These are phyloP conservation scores for Rostrohypoxylon terebratum DNA, from an alignment of 495 filamentous ascomycete genomes.

Conservation along the genomic window DNA sequence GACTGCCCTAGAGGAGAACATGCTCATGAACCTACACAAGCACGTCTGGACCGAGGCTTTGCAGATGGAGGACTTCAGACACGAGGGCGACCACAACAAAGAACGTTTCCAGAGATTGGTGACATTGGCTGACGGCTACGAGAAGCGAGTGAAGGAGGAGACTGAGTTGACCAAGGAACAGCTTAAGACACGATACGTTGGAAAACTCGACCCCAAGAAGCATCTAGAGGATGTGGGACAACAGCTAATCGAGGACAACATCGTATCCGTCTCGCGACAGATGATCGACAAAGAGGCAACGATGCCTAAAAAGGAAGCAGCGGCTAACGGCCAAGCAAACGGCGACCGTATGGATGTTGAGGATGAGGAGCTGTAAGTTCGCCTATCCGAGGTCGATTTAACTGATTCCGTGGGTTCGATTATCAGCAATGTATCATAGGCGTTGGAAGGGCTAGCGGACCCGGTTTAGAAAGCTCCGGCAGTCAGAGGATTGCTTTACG, in stretches of 20 bases:
- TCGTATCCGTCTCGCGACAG: constrained; percentile 92
- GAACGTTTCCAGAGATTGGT: constrained; percentile 90
- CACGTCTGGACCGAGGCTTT: constrained; percentile 98
- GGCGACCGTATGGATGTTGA: constrained; percentile 66
- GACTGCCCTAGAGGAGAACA: constrained; percentile 97
- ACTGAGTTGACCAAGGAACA: constrained; percentile 96
- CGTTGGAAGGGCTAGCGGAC: constrained; percentile 48
- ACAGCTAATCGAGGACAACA: constrained; percentile 97
- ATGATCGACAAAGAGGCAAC: constrained; percentile 99
- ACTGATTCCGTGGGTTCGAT: constrained; percentile 28
- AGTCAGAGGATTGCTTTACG: constrained; percentile 36
- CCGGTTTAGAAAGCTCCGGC: constrained; percentile 41
- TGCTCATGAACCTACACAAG: constrained; percentile 99
- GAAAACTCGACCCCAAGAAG: constrained; percentile 99
- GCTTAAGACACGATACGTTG: constrained; percentile 98
- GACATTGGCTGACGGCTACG: constrained; percentile 90
- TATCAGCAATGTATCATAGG: constrained; percentile 51
- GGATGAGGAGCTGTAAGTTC: constrained; percentile 59
- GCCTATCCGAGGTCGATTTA: constrained; percentile 24
- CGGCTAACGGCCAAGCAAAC: constrained; percentile 65
- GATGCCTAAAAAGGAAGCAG: constrained; percentile 65
- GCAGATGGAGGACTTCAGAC: constrained; percentile 95
- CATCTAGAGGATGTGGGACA: constrained; percentile 97
- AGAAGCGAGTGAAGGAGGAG: constrained; percentile 98
- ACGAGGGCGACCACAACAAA: constrained; percentile 83